Conservation (phyloP, 108 stramenopile genomes). For the Conticribra guillardii region DNA sequence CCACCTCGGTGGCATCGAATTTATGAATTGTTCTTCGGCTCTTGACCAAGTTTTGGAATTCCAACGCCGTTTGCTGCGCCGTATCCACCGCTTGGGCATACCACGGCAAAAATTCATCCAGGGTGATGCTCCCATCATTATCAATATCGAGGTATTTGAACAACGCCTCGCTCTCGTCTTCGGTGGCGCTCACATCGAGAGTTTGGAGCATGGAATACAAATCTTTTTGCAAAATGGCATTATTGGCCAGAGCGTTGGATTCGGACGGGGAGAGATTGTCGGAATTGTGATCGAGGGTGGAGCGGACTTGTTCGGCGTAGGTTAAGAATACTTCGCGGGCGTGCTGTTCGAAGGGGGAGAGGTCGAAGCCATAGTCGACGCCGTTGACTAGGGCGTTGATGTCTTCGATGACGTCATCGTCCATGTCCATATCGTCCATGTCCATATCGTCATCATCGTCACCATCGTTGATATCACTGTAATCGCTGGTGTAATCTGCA, state of each 20-base stretch:
- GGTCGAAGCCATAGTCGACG: slow-evolving; percentile 37
- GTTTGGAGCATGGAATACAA: slow-evolving; percentile 46
- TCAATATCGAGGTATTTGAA: slow-evolving; percentile 66
- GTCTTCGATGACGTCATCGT: slow-evolving; percentile 12
- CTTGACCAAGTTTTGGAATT: slow-evolving; percentile 58
- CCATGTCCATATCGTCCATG: slow-evolving; percentile 16
- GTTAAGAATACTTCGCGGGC: slow-evolving; percentile 51
- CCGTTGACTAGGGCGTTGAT: slow-evolving; percentile 4
- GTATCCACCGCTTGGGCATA: slow-evolving; percentile 65
- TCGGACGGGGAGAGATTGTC: slow-evolving; percentile 29
- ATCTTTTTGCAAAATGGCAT: slow-evolving; percentile 37
- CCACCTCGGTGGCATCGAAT: slow-evolving; percentile 70
- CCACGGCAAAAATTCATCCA: slow-evolving; percentile 78
- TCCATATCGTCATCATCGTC: slow-evolving; percentile 4
- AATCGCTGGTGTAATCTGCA: slow-evolving; percentile 45
- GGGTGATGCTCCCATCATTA: slow-evolving; percentile 45
- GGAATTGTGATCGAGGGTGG: slow-evolving; percentile 40
- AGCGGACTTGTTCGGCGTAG: slow-evolving; percentile 44
- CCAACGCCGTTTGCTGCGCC: slow-evolving; percentile 46
- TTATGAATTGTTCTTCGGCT: slow-evolving; percentile 64
- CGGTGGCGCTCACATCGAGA: slow-evolving; percentile 63
- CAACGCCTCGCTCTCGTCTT: slow-evolving; percentile 59
- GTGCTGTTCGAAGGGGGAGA: slow-evolving; percentile 47
- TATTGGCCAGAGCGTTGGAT: slow-evolving; percentile 22
- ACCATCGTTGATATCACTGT: slow-evolving; percentile 8